Evolutionary conservation across 2,329 filamentous ascomycete species (phyloP).

Genomic region (Aspergillus niger): DNA sequence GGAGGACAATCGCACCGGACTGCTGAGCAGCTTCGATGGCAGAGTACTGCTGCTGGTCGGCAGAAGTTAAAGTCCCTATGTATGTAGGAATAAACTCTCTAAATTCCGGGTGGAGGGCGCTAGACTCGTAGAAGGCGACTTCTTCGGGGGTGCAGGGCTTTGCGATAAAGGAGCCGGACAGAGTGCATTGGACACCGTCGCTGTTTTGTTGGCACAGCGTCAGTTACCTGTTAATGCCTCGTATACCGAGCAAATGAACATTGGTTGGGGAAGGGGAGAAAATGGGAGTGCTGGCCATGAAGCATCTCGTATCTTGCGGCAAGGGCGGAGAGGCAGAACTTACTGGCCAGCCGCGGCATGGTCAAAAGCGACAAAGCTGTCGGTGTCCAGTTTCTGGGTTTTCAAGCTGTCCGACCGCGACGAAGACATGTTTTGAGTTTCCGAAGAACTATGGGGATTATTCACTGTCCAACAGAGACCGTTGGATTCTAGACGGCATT

Average conservation of each 20-base stretch:
- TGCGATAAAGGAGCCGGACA: slow-evolving; percentile 81
- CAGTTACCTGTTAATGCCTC: neutral
- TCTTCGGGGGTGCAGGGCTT: slow-evolving; percentile 89
- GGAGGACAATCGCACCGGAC: slow-evolving; percentile 32
- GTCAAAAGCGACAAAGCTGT: slow-evolving; percentile 48
- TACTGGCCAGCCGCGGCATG: slow-evolving; percentile 54
- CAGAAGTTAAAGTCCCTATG: slow-evolving; percentile 76
- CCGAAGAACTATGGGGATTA: neutral
- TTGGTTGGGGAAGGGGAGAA: slow-evolving; percentile 14
- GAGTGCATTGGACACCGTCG: slow-evolving; percentile 85
- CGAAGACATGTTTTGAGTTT: slow-evolving; percentile 33
- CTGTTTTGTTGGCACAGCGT: slow-evolving; percentile 48
- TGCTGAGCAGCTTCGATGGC: slow-evolving; percentile 53
- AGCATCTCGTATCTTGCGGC: slow-evolving; percentile 1
- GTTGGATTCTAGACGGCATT: slow-evolving; percentile 16
- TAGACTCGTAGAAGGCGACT: slow-evolving; percentile 85
- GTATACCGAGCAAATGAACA: neutral
- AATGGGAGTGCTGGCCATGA: slow-evolving; percentile 1
- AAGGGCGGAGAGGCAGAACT: slow-evolving; percentile 28
- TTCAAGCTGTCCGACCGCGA: slow-evolving; percentile 37
- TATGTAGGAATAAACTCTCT: slow-evolving; percentile 80
- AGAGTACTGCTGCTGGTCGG: slow-evolving; percentile 49
- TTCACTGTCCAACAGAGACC: slow-evolving; percentile 7
- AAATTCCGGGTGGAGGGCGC: slow-evolving; percentile 70
- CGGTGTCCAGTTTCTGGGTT: slow-evolving; percentile 37